Evolutionary conservation across 2,329 filamentous ascomycete genomes (phyloP).

Genomic region (Aspergillus japonicus): DNA sequence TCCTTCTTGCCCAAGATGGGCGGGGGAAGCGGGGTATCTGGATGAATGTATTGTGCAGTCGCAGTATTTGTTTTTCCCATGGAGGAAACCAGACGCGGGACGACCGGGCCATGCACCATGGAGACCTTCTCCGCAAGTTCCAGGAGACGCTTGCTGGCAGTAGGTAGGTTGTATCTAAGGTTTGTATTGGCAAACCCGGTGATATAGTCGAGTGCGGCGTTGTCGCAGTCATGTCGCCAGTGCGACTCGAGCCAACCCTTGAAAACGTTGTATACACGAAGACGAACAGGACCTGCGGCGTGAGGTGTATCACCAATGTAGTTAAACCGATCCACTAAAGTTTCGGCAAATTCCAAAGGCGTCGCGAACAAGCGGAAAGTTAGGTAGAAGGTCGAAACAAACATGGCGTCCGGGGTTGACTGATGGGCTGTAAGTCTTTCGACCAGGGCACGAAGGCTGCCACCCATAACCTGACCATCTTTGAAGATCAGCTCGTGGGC

Average conservation of each 20-base stretch:
- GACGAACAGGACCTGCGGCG: constrained; percentile 74
- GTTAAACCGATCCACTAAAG: constrained; percentile 87
- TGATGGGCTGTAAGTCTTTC: constrained; percentile 92
- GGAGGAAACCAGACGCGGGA: constrained; percentile 78
- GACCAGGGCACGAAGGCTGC: constrained; percentile 85
- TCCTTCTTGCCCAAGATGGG: constrained; percentile 75
- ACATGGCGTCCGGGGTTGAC: constrained; percentile 84
- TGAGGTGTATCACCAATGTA: constrained; percentile 78
- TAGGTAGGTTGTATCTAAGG: constrained; percentile 67
- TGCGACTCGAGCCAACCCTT: constrained; percentile 97
- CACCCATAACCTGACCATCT: constrained; percentile 90
- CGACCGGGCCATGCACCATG: constrained; percentile 68
- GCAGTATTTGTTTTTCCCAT: constrained; percentile 86
- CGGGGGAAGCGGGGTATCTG: constrained; percentile 69
- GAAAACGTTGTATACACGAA: constrained; percentile 93
- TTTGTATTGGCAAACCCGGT: constrained; percentile 74
- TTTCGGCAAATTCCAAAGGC: constrained; percentile 72
- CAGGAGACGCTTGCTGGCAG: constrained; percentile 74
- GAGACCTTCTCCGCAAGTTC: constrained; percentile 79
- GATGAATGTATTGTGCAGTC: constrained; percentile 66
- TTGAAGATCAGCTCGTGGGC: constrained; percentile 93
- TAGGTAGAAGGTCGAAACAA: constrained; percentile 92
- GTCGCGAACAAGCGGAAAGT: constrained; percentile 93
- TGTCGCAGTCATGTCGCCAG: constrained; percentile 82
- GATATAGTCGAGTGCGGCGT: constrained; percentile 72